These are phyloP conservation scores for Eucalyptus grandis DNA, from an alignment of 345 rosid species.

Conservation along the genomic window DNA sequence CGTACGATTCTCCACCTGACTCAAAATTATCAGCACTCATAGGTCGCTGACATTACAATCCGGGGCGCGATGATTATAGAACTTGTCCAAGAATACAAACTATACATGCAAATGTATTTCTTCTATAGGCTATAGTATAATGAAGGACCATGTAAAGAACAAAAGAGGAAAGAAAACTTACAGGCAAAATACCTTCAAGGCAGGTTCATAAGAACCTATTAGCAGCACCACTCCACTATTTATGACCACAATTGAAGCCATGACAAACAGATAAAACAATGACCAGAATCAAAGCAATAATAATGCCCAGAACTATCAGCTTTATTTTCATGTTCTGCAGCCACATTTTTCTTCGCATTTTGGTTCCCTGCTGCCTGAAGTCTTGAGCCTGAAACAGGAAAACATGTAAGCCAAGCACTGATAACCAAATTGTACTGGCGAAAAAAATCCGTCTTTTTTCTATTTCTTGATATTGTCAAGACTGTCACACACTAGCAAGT, in stretches of 20 bases:
- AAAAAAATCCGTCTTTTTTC: background rate
- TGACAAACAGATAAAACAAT: conserved; percentile 43
- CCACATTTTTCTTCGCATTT: conserved; percentile 72
- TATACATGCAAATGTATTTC: background rate
- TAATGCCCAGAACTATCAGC: conserved; percentile 49
- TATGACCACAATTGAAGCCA: conserved; percentile 39
- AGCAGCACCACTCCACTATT: background rate
- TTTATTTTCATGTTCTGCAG: conserved; percentile 74
- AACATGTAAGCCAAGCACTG: background rate
- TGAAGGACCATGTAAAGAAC: background rate
- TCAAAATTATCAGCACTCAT: background rate
- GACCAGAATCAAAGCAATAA: conserved; percentile 50
- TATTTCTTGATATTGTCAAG: background rate
- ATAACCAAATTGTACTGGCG: background rate
- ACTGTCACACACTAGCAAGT: background rate
- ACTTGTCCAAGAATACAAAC: background rate
- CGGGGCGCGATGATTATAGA: background rate
- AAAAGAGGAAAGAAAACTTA: background rate
- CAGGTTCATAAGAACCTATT: background rate
- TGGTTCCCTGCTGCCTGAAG: conserved; percentile 60
- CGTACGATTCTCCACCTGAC: background rate
- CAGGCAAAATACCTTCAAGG: background rate
- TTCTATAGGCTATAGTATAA: background rate
- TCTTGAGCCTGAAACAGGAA: conserved; percentile 50
- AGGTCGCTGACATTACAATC: background rate